Conservation (phyloP, 2,329 filamentous ascomycete genomes). For the Trichoderma aggressivum region DNA sequence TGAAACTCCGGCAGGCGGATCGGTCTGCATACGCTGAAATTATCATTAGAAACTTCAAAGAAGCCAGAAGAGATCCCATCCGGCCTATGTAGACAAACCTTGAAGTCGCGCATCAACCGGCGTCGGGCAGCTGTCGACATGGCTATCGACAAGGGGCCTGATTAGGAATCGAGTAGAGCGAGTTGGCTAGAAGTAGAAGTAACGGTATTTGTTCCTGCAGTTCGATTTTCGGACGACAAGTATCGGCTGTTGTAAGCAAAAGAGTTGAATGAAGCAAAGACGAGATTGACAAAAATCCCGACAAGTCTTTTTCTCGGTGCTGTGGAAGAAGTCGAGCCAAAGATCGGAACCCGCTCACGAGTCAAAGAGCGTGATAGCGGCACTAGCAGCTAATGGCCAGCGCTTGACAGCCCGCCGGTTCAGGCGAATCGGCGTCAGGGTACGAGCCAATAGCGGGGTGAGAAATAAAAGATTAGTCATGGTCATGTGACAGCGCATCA, state of each 20-base stretch:
- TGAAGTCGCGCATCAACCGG: slow-evolving; percentile 98
- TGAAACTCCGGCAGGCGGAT: slow-evolving; percentile 93
- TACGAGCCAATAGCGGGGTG: background rate
- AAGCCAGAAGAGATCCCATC: background rate
- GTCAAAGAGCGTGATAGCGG: slow-evolving; percentile 9
- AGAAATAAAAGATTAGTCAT: slow-evolving; percentile 4
- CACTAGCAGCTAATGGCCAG: background rate
- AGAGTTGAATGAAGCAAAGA: background rate
- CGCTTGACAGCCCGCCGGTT: background rate
- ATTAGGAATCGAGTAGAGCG: background rate
- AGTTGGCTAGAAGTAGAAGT: background rate
- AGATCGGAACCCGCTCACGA: slow-evolving; percentile 11
- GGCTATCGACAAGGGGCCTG: slow-evolving; percentile 19
- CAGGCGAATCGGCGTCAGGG: background rate
- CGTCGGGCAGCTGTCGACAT: slow-evolving; percentile 92
- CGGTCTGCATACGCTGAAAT: slow-evolving; percentile 92
- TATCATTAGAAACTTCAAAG: slow-evolving; percentile 18
- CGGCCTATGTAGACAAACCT: slow-evolving; percentile 59
- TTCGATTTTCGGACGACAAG: background rate
- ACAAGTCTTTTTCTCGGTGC: background rate
- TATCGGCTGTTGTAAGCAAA: background rate
- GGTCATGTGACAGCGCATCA: slow-evolving; percentile 11
- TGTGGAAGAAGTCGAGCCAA: background rate
- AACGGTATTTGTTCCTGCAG: background rate
- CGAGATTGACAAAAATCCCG: background rate